phyloP scores from a whole-genome alignment of 495 filamentous ascomycete species.

The Neurospora sp. region DNA sequence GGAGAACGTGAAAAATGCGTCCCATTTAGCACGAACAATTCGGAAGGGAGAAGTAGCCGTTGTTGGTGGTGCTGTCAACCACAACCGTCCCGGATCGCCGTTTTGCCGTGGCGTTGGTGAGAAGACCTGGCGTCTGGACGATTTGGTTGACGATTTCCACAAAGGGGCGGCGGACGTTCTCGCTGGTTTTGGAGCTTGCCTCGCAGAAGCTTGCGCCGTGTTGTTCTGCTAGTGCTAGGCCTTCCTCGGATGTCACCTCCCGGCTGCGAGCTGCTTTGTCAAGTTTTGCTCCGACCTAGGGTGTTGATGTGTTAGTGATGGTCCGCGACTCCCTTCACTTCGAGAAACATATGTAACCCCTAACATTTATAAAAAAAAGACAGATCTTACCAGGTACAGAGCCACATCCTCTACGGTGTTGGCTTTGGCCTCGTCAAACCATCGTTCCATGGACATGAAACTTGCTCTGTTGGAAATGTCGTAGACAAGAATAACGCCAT shows the following conservation, averaged over 20 bases:
- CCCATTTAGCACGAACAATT: constrained; percentile 15
- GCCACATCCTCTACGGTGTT: constrained; percentile 43
- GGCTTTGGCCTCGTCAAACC: constrained; percentile 47
- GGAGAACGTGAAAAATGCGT: background rate
- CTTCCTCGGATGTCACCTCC: constrained; percentile 42
- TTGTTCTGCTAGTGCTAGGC: constrained; percentile 36
- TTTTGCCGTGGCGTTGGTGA: constrained; percentile 20
- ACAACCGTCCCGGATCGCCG: constrained; percentile 8
- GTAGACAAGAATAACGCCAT: constrained; percentile 50
- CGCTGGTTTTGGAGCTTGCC: constrained; percentile 43
- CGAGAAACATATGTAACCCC: background rate
- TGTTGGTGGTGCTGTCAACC: constrained; percentile 1
- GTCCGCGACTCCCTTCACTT: background rate
- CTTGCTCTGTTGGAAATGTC: constrained; percentile 46
- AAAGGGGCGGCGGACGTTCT: constrained; percentile 44
- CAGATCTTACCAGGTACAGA: constrained; percentile 37
- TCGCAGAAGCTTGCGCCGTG: constrained; percentile 45
- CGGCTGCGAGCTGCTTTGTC: constrained; percentile 37
- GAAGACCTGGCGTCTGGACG: constrained; percentile 33
- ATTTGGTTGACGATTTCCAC: constrained; percentile 45
- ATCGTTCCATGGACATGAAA: constrained; percentile 47
- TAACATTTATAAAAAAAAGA: background rate
- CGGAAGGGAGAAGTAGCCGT: background rate
- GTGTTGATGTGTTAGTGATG: constrained; percentile 1
- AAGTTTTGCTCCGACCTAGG: constrained; percentile 44